Base-by-base conservation (phyloP, 1,284 basidiomycete genomes). In the Ganoderma leucocontextum region DNA sequence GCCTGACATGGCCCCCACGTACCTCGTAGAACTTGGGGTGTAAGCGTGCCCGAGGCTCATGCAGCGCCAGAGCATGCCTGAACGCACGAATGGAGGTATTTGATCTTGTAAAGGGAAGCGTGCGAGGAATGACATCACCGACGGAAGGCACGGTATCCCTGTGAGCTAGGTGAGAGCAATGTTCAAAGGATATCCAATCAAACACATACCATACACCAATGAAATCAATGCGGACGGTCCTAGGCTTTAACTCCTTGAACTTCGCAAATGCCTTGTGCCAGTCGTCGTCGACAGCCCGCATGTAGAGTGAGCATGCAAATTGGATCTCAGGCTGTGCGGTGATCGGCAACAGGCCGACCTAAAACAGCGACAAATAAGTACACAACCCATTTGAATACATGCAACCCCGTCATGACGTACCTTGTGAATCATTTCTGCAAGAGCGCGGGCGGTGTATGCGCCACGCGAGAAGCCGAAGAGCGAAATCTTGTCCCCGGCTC, bases 31-130 rank as follows among this genome's bases (percentile, higher is more conserved):
- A 80, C 62, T 85, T 82, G 1, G 83, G 82, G 68, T 81, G 85
- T 81, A 92, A 92, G 74, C 89, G 88, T 36, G 86, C 85, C 5
- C 91, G 85, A 12, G 82, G 85, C 75, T 93, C 91, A 74, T 92
- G 91, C 9, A 93, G 82, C 0, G 90, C 80, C 9, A 92, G 73
- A 0, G 91, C 91, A 67, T 93, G 91, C 13, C 91, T 81, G 82
- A 93, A 92, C 5, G 82, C 85, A 33, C 82, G 81, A 59, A 92
- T 85, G 39, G 83, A 83, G 2, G 81, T 85, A 74, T 91, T 91
- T 22, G 86, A 87, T 1, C 82, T 83, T 0, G 87, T 87, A 75
- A 89, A 90, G 1, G 87, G 87, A 2, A 89, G 80, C 4, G 76
- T 76, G 76, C 0, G 83, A 79, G 62, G 88, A 68, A 0, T 84